These are phyloP conservation scores for Graphiopsis chlorocephala DNA, from an alignment of 2,329 filamentous ascomycete species.

Conservation along the genomic window DNA sequence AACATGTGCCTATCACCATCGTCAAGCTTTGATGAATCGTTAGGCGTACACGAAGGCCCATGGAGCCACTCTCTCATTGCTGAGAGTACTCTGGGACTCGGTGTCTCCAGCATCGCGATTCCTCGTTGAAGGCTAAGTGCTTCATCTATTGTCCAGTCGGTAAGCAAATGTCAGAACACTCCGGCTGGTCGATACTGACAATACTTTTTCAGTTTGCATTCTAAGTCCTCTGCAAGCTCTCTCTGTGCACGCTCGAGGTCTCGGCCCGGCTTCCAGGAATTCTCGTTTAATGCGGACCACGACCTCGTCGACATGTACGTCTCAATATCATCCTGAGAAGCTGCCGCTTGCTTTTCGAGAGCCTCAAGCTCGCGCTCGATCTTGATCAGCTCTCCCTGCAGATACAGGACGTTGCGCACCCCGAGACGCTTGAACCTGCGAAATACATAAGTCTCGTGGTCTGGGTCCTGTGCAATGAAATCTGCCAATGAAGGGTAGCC, in stretches of 20 bases:
- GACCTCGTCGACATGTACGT: neutral
- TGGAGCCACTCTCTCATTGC: neutral
- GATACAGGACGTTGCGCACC: constrained; percentile 7
- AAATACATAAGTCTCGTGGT: constrained; percentile 19
- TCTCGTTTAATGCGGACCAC: neutral
- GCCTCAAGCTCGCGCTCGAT: constrained; percentile 4
- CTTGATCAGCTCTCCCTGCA: constrained; percentile 14
- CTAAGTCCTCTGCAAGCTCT: neutral
- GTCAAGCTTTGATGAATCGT: neutral
- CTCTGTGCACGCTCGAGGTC: neutral
- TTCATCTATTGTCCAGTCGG: constrained; percentile 5
- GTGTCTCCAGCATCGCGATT: neutral
- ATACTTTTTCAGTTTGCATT: neutral
- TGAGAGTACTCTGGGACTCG: neutral
- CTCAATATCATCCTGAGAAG: too few relatives aligned
- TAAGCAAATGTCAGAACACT: too few relatives aligned
- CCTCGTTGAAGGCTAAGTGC: constrained; percentile 7
- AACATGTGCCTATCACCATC: neutral
- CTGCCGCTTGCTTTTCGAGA: neutral
- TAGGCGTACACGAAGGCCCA: neutral
- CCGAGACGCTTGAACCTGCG: constrained; percentile 15
- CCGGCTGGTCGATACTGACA: neutral
- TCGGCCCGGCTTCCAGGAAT: neutral
- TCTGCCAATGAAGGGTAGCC: neutral
- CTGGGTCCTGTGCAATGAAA: constrained; percentile 17